Evolutionary conservation across 164 flowering plant genomes (phyloP).

Genomic region (Warburgia ugandensis): DNA sequence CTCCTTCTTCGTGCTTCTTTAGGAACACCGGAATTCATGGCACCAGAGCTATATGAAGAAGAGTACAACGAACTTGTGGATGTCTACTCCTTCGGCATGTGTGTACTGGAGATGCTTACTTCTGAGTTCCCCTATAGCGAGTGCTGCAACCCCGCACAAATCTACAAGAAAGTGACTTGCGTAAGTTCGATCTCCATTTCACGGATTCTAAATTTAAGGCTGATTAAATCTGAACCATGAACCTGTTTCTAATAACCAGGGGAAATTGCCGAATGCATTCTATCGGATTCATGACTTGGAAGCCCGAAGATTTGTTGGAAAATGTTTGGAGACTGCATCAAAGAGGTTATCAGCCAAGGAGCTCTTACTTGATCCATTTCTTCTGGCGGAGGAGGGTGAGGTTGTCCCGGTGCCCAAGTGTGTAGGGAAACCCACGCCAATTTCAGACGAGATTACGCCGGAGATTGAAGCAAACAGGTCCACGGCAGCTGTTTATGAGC

Average conservation of each 20-base stretch:
- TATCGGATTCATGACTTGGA: slow-evolving; percentile 45
- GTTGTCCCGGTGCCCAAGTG: slow-evolving; percentile 5
- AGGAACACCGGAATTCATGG: slow-evolving; percentile 99
- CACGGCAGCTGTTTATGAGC: slow-evolving; percentile 1
- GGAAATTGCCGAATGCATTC: slow-evolving; percentile 70
- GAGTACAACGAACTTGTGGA: slow-evolving; percentile 85
- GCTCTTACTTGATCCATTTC: slow-evolving; percentile 66
- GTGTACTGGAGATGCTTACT: slow-evolving; percentile 85
- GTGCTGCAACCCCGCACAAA: slow-evolving; percentile 85
- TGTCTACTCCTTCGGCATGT: slow-evolving; percentile 92
- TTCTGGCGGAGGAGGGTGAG: slow-evolving; percentile 34
- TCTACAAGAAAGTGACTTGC: slow-evolving; percentile 91
- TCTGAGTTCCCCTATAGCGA: slow-evolving; percentile 81
- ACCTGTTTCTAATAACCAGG: slow-evolving; percentile 28
- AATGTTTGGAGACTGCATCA: slow-evolving; percentile 57
- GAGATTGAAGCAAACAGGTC: not conserved
- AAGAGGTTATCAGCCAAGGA: slow-evolving; percentile 57
- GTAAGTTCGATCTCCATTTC: slow-evolving; percentile 28
- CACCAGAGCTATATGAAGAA: slow-evolving; percentile 90
- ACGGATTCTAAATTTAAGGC: not conserved
- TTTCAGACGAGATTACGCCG: not conserved
- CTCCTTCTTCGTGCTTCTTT: slow-evolving; percentile 1
- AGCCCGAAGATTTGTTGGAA: slow-evolving; percentile 53
- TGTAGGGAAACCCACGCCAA: not conserved
- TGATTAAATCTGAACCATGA: not conserved